Conservation (phyloP, 306 rosid genomes). For the Quercus mongolica region DNA sequence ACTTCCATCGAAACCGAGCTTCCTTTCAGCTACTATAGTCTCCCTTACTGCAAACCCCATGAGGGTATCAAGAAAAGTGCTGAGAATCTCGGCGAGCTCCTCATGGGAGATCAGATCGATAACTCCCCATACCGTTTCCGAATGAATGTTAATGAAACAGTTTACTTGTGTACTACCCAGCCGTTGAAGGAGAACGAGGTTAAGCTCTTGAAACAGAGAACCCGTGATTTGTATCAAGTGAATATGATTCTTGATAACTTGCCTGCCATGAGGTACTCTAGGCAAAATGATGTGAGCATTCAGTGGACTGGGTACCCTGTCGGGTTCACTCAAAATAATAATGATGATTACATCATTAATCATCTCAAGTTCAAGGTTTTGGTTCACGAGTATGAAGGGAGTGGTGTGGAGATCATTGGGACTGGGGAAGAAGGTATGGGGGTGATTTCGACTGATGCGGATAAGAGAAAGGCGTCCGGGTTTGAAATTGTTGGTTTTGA, state of each 20-base stretch:
- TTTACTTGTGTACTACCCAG: slow-evolving; percentile 65
- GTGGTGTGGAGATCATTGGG: slow-evolving; percentile 71
- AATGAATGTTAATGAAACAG: slow-evolving; percentile 71
- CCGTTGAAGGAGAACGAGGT: slow-evolving; percentile 66
- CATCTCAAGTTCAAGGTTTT: slow-evolving; percentile 81
- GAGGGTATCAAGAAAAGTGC: slow-evolving; percentile 79
- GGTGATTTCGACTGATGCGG: slow-evolving; percentile 56
- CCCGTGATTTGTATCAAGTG: slow-evolving; percentile 91
- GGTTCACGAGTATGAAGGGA: slow-evolving; percentile 91
- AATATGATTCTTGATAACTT: slow-evolving; percentile 94
- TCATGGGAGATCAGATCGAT: slow-evolving; percentile 91
- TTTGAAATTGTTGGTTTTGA: slow-evolving; percentile 94
- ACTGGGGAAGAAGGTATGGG: slow-evolving; percentile 96
- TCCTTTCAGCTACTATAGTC: slow-evolving; percentile 85
- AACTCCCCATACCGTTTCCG: slow-evolving; percentile 73
- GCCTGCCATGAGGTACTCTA: slow-evolving; percentile 83
- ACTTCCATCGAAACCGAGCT: slow-evolving; percentile 96
- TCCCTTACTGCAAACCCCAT: slow-evolving; percentile 70
- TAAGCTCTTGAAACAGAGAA: slow-evolving; percentile 79
- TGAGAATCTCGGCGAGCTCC: slow-evolving; percentile 91
- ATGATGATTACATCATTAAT: slow-evolving; percentile 79
- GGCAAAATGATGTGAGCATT: slow-evolving; percentile 68
- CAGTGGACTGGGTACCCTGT: slow-evolving; percentile 98
- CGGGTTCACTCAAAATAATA: slow-evolving; percentile 60
- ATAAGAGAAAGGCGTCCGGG: slow-evolving; percentile 76